These are phyloP conservation scores for Astraeus odoratus DNA, from an alignment of 768 basidiomycete species.

Conservation along the genomic window DNA sequence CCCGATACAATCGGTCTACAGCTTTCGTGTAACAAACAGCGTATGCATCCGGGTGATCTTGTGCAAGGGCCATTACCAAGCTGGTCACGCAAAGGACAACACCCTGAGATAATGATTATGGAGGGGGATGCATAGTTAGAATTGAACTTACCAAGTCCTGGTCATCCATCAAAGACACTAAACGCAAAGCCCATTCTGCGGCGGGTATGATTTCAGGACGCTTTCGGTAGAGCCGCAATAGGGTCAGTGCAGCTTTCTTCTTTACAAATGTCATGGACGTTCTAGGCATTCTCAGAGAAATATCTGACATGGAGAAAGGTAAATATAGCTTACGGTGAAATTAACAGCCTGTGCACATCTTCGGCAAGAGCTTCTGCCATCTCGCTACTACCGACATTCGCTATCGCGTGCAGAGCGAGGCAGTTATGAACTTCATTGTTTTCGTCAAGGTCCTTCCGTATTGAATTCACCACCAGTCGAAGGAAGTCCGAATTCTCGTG, in stretches of 20 bases:
- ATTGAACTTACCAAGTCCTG: slow-evolving; percentile 58
- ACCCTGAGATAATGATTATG: slow-evolving; percentile 44
- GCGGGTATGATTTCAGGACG: slow-evolving; percentile 92
- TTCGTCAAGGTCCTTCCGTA: slow-evolving; percentile 93
- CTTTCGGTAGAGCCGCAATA: slow-evolving; percentile 90
- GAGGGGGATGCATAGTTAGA: not conserved
- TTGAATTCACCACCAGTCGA: slow-evolving; percentile 94
- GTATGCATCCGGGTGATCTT: slow-evolving; percentile 87
- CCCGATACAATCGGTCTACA: slow-evolving; percentile 80
- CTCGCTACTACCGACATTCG: slow-evolving; percentile 95
- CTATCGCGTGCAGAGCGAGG: slow-evolving; percentile 94
- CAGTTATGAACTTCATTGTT: slow-evolving; percentile 95
- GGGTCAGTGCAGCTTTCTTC: slow-evolving; percentile 95
- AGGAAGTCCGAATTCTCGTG: slow-evolving; percentile 98
- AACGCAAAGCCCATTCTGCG: slow-evolving; percentile 91
- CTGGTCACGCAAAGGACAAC: slow-evolving; percentile 93
- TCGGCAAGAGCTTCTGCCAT: slow-evolving; percentile 95
- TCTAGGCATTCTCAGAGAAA: slow-evolving; percentile 34
- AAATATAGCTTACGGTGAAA: slow-evolving; percentile 68
- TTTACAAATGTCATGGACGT: slow-evolving; percentile 94
- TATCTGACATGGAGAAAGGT: slow-evolving; percentile 6
- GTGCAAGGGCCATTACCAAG: slow-evolving; percentile 88
- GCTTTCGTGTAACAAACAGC: slow-evolving; percentile 93
- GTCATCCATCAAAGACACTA: slow-evolving; percentile 95
- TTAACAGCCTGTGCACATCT: slow-evolving; percentile 90